phyloP scores from a whole-genome alignment of 2,329 filamentous ascomycete genomes.

The Paecilomyces fulvus region DNA sequence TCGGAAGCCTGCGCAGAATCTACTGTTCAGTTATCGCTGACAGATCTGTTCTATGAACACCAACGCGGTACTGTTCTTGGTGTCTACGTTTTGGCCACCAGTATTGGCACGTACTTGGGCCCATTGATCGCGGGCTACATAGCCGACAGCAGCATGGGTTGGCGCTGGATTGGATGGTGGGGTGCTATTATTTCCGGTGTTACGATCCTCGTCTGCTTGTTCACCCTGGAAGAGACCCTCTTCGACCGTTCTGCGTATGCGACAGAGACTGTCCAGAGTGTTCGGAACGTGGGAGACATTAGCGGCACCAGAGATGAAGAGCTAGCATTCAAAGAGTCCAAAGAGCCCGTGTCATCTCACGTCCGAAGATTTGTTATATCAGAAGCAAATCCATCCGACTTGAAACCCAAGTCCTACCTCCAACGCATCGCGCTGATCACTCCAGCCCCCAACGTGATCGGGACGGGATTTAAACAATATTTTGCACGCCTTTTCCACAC shows the following conservation, averaged over 20 bases:
- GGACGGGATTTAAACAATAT: constrained; percentile 48
- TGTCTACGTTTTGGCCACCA: constrained; percentile 48
- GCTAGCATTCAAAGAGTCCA: constrained; percentile 1
- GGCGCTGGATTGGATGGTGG: constrained; percentile 49
- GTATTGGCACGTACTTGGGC: constrained; percentile 49
- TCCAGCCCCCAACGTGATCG: constrained; percentile 46
- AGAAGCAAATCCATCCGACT: constrained; percentile 6
- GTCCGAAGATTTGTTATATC: not conserved
- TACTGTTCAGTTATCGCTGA: constrained; percentile 48
- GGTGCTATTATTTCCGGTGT: constrained; percentile 42
- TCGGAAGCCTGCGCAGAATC: constrained; percentile 51
- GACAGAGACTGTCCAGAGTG: not conserved
- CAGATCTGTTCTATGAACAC: constrained; percentile 52
- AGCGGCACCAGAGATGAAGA: constrained; percentile 5
- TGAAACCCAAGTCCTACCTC: constrained; percentile 42
- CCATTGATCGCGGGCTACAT: constrained; percentile 47
- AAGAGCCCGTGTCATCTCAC: not conserved
- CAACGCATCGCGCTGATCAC: constrained; percentile 50
- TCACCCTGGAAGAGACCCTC: constrained; percentile 46
- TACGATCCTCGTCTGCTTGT: constrained; percentile 42
- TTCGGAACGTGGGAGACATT: constrained; percentile 2
- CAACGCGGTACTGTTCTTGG: constrained; percentile 47
- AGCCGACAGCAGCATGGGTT: constrained; percentile 38
- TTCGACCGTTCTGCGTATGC: constrained; percentile 12
- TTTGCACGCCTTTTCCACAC: constrained; percentile 46